phyloP scores from a whole-genome alignment of 2,329 filamentous ascomycete species.

The Penicillium sumatraense region DNA sequence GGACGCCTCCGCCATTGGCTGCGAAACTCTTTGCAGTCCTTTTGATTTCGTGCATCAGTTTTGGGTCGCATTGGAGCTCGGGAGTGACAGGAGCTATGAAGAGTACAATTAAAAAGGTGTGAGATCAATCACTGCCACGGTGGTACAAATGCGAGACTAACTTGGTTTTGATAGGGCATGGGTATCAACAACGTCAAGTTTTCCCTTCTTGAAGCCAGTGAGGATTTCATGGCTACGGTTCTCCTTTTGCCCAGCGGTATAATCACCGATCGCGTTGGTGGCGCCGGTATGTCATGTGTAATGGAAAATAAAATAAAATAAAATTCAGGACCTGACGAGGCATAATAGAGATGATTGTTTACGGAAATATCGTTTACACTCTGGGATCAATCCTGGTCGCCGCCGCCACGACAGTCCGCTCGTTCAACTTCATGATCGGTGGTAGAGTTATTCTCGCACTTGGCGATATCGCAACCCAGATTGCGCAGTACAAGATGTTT shows the following conservation, averaged over 20 bases:
- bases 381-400: slow-evolving; percentile 64
- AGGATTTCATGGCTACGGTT: slow-evolving; percentile 65
- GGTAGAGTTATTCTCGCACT: slow-evolving; percentile 61
- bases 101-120: slow-evolving; percentile 61
- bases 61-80: slow-evolving; percentile 64
- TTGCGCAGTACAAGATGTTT: slow-evolving; percentile 69
- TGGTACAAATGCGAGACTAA: neutral
- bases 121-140: neutral
- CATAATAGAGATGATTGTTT: slow-evolving; percentile 56
- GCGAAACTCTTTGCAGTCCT: slow-evolving; percentile 53
- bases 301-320: neutral
- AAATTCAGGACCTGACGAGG: neutral
- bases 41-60: slow-evolving; percentile 54
- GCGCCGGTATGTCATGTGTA: slow-evolving; percentile 49
- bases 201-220: slow-evolving; percentile 62
- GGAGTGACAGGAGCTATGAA: slow-evolving; percentile 66
- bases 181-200: slow-evolving; percentile 65
- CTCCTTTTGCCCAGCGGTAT: slow-evolving; percentile 61
- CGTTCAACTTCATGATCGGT: slow-evolving; percentile 64
- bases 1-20: slow-evolving; percentile 30
- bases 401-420: slow-evolving; percentile 60
- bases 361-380: slow-evolving; percentile 65
- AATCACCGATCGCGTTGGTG: slow-evolving; percentile 63
- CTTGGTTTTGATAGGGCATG: slow-evolving; percentile 45
- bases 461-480: slow-evolving; percentile 67